A percentile compares a stretch with the other conserved stretches of the same genome.
These are phyloP conservation scores for Leccinum broughii DNA, from an alignment of 768 basidiomycete genomes.

Conservation along the genomic window DNA sequence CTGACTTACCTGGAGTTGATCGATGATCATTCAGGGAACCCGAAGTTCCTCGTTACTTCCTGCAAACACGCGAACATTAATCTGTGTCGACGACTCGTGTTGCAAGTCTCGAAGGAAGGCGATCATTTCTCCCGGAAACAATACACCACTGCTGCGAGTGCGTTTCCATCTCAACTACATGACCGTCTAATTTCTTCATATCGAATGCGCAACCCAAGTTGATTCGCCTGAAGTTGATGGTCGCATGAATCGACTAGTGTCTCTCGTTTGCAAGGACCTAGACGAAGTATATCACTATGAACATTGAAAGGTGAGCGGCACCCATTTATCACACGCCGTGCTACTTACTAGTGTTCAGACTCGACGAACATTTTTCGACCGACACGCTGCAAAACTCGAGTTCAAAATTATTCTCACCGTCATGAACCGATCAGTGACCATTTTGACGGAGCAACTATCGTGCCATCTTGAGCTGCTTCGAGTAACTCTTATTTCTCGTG, in stretches of 20 bases:
- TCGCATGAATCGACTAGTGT: neutral
- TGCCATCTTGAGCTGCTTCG: neutral
- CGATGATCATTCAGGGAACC: neutral
- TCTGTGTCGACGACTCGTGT: neutral
- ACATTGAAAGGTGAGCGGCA: neutral
- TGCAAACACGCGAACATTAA: neutral
- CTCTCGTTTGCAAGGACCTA: neutral
- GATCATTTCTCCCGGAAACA: too few species aligned
- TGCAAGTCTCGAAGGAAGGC: neutral
- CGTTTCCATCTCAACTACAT: too few species aligned
- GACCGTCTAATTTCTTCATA: too few species aligned
- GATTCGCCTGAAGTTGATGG: neutral
- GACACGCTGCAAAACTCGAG: neutral
- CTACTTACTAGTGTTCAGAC: neutral
- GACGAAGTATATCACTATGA: neutral
- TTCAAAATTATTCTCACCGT: neutral
- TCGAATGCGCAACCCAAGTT: too few species aligned
- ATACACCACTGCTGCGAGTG: too few species aligned
- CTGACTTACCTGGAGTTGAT: neutral
- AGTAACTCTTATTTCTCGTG: neutral
- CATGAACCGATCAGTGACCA: neutral
- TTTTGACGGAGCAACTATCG: neutral
- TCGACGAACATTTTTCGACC: neutral
- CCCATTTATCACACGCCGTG: neutral
- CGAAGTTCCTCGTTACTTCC: neutral